Evolutionary conservation across 768 basidiomycete genomes (phyloP).

Genomic region (Mycena maculata): DNA sequence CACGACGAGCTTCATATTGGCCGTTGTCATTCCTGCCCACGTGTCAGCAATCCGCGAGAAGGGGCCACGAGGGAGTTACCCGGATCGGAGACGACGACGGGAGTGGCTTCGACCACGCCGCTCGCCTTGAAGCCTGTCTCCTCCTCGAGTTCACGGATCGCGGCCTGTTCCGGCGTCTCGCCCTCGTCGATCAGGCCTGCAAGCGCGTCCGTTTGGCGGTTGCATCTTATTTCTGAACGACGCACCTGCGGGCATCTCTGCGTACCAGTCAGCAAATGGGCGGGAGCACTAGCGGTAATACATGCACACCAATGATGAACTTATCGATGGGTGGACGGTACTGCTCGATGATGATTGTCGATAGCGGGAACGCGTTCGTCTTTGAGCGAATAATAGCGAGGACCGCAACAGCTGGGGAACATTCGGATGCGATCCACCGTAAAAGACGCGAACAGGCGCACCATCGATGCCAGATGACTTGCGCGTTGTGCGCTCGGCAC

Average conservation of each 20-base stretch:
- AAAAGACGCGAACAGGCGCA: conserved; percentile 38
- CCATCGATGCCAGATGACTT: conserved; percentile 85
- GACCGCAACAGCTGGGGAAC: conserved; percentile 79
- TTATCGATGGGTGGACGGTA: conserved; percentile 90
- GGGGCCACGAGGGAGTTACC: conserved; percentile 51
- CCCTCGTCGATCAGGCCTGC: conserved; percentile 86
- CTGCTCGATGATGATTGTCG: conserved; percentile 91
- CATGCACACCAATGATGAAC: conserved; percentile 72
- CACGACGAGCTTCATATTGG: conserved; percentile 90
- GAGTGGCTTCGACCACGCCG: conserved; percentile 70
- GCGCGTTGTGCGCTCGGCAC: conserved; percentile 84
- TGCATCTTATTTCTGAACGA: conserved; percentile 37
- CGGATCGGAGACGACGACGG: conserved; percentile 75
- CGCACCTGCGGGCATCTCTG: conserved; percentile 71
- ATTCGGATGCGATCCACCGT: background rate
- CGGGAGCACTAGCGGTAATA: background rate
- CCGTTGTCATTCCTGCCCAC: conserved; percentile 85
- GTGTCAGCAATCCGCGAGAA: background rate
- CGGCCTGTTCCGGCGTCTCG: conserved; percentile 84
- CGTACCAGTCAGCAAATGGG: background rate
- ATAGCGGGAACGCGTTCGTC: conserved; percentile 74
- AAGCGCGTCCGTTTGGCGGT: conserved; percentile 41
- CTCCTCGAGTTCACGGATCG: conserved; percentile 90
- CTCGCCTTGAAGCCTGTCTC: conserved; percentile 90
- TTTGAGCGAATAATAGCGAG: conserved; percentile 84